Conservation (phyloP, 1,284 basidiomycete species). For the Ganoderma multipileum region DNA sequence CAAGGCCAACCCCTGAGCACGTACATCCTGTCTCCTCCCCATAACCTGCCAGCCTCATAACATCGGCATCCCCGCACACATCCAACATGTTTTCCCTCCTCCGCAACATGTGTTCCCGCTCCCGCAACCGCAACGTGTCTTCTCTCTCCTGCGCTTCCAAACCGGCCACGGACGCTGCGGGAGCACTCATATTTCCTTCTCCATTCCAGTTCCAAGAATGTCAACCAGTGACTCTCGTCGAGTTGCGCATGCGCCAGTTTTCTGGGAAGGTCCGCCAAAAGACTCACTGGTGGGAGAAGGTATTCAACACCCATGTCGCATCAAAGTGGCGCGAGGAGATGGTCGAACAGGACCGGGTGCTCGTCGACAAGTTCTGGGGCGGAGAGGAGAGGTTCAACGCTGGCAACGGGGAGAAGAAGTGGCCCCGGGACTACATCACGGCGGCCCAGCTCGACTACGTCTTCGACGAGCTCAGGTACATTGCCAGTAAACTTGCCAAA, state of each 20-base stretch:
- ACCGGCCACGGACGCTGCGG: neutral
- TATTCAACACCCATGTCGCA: slow-evolving; percentile 22
- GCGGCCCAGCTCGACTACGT: slow-evolving; percentile 17
- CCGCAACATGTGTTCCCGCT: no score
- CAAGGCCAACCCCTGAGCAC: no score
- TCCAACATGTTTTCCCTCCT: no score
- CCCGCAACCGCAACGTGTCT: no score
- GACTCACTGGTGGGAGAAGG: slow-evolving; percentile 29
- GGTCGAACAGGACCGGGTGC: slow-evolving; percentile 11
- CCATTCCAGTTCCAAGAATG: slow-evolving; percentile 3
- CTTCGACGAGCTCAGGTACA: slow-evolving; percentile 12
- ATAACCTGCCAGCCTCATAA: no score
- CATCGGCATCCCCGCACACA: no score
- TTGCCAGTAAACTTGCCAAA: neutral
- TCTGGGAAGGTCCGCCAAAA: slow-evolving; percentile 30
- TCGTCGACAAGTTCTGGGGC: slow-evolving; percentile 3
- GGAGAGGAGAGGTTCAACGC: neutral
- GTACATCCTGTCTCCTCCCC: no score
- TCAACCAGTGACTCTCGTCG: slow-evolving; percentile 18
- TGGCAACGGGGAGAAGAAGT: slow-evolving; percentile 12
- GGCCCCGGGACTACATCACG: slow-evolving; percentile 10
- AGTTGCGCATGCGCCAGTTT: slow-evolving; percentile 28
- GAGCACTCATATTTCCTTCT: slow-evolving; percentile 6
- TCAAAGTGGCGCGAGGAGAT: slow-evolving; percentile 31
- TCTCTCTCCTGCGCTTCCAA: neutral